These are phyloP conservation scores for Citrus reticulata DNA, from an alignment of 345 rosid genomes.

Conservation along the genomic window DNA sequence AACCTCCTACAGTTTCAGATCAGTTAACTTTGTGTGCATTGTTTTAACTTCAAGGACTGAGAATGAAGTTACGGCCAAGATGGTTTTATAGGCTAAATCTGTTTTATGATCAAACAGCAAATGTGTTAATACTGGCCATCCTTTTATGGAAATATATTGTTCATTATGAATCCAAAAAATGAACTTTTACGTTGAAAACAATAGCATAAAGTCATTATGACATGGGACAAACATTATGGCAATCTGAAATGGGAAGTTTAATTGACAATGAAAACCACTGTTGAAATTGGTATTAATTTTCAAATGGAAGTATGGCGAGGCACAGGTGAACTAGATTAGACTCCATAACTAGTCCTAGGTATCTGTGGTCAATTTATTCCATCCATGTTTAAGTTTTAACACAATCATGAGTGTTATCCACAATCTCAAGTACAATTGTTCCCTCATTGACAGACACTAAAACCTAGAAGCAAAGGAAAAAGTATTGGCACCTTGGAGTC, in stretches of 20 bases:
- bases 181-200: background rate
- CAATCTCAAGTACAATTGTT: background rate
- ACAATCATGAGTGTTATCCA: background rate
- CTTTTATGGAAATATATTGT: background rate
- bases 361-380: background rate
- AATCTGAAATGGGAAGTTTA: background rate
- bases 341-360: background rate
- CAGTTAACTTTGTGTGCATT: background rate
- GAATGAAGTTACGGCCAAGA: background rate
- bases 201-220: background rate
- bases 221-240: background rate
- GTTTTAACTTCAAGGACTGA: background rate
- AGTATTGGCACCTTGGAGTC: conserved; percentile 36
- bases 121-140: background rate
- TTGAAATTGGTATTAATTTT: background rate
- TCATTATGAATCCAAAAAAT: background rate
- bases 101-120: conserved; percentile 2
- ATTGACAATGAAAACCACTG: background rate
- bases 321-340: background rate
- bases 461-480: background rate
- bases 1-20: background rate
- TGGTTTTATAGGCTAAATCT: background rate
- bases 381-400: background rate
- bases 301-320: background rate
- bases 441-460: background rate